Conservation (phyloP, 768 basidiomycete genomes). For the Mycena rebaudengoi region DNA sequence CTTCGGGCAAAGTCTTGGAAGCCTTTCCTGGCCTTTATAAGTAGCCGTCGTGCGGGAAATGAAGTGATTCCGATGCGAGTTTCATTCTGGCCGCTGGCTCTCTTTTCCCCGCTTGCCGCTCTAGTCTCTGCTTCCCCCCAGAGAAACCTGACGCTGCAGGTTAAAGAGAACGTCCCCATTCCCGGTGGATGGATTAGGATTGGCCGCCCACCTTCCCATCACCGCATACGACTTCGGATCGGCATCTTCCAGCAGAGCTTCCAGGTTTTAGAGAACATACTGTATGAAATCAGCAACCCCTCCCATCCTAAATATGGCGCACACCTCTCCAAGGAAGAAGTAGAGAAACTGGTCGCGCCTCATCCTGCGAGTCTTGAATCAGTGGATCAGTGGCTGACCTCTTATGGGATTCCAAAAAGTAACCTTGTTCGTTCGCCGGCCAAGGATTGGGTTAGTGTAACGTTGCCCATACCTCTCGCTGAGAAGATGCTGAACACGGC, state of each 20-base stretch:
- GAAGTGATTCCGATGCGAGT: constrained; percentile 19
- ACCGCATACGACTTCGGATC: constrained; percentile 64
- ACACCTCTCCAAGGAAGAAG: constrained; percentile 70
- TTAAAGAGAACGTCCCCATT: constrained; percentile 60
- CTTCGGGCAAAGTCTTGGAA: constrained; percentile 26
- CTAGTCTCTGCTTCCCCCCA: constrained; percentile 30
- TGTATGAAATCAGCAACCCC: constrained; percentile 69
- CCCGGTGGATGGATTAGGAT: constrained; percentile 58
- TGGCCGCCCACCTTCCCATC: constrained; percentile 51
- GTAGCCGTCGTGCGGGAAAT: constrained; percentile 16
- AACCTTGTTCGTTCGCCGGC: constrained; percentile 66
- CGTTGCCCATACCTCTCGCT: constrained; percentile 62
- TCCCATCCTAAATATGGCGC: constrained; percentile 61
- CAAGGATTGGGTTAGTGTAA: constrained; percentile 73
- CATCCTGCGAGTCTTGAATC: constrained; percentile 57
- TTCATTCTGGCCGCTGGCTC: constrained; percentile 24
- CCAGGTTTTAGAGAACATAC: constrained; percentile 54
- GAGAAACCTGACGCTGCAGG: constrained; percentile 32
- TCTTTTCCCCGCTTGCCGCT: constrained; percentile 30
- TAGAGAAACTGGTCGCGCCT: constrained; percentile 69
- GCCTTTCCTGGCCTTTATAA: constrained; percentile 24
- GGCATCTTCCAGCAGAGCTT: constrained; percentile 65
- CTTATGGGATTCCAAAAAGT: constrained; percentile 59
- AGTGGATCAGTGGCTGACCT: constrained; percentile 70
- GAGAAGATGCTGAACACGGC: constrained; percentile 81